phyloP scores from a whole-genome alignment of 1,284 basidiomycete species.

The Puccinia sorghi region DNA sequence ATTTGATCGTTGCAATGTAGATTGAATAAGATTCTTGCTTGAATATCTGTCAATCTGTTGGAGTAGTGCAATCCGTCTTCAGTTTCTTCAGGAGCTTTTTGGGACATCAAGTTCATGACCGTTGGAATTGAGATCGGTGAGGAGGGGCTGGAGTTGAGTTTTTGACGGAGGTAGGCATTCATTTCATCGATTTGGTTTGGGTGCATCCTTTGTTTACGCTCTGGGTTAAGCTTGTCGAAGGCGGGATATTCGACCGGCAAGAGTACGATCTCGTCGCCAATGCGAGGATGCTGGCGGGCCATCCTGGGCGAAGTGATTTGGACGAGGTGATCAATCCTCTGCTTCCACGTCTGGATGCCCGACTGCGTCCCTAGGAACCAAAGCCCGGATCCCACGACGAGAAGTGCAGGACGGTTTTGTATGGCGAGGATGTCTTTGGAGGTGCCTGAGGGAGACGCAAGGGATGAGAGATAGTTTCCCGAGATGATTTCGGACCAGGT shows the following conservation, averaged over 20 bases:
- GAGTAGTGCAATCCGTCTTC: constrained; percentile 80
- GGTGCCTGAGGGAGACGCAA: constrained; percentile 46
- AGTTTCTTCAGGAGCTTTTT: constrained; percentile 62
- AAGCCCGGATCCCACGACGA: constrained; percentile 78
- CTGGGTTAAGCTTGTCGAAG: constrained; percentile 33
- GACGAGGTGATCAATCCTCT: constrained; percentile 27
- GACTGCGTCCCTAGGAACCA: constrained; percentile 70
- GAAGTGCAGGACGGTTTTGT: constrained; percentile 63
- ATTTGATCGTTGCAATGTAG: constrained; percentile 74
- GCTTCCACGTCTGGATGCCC: constrained; percentile 24
- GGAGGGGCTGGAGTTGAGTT: constrained; percentile 7
- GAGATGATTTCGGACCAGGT: constrained; percentile 60
- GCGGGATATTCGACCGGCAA: constrained; percentile 42
- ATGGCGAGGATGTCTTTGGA: neutral
- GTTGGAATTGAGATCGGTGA: constrained; percentile 37
- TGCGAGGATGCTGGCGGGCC: neutral
- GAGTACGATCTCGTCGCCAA: constrained; percentile 42
- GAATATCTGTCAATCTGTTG: constrained; percentile 66
- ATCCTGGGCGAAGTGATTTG: constrained; percentile 1
- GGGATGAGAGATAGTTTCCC: constrained; percentile 52
- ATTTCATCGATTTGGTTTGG: constrained; percentile 24
- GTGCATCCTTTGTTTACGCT: constrained; percentile 34
- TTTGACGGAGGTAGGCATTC: constrained; percentile 36
- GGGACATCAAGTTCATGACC: constrained; percentile 50
- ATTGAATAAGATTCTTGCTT: constrained; percentile 78